Evolutionary conservation across 2,329 filamentous ascomycete genomes (phyloP).

Genomic region (Calonectria multiphialidica): DNA sequence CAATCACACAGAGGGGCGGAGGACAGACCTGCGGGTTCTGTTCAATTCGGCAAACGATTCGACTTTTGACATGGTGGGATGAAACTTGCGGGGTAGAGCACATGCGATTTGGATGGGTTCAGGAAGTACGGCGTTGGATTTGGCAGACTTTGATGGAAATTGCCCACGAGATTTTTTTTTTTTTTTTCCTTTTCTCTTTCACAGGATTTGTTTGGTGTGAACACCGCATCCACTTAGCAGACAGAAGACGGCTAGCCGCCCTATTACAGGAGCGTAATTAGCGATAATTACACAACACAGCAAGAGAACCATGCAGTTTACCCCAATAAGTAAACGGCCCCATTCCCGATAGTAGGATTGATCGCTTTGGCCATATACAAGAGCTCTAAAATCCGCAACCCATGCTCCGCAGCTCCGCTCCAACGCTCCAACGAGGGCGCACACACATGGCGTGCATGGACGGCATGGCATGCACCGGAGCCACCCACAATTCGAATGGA

Average conservation of each 20-base stretch:
- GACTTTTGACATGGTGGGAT: conserved; percentile 5
- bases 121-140: conserved; percentile 34
- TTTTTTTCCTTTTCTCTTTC: conserved; percentile 15
- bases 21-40: conserved; percentile 10
- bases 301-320: conserved; percentile 16
- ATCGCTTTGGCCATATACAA: not conserved
- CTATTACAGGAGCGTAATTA: conserved; percentile 42
- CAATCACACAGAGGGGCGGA: not conserved
- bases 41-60: not conserved
- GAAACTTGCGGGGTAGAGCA: conserved; percentile 25
- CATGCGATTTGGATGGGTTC: conserved; percentile 19
- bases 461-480: not conserved
- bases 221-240: conserved; percentile 6
- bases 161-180: conserved; percentile 33
- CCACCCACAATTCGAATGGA: conserved; percentile 18
- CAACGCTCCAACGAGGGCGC: not conserved
- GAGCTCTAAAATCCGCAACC: not conserved
- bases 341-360: not conserved
- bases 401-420: not conserved
- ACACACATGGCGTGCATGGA: not conserved
- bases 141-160: conserved; percentile 34
- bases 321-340: not conserved
- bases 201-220: conserved; percentile 9
- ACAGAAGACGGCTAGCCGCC: conserved; percentile 19
- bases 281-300: conserved; percentile 38